Evolutionary conservation across 2,329 filamentous ascomycete species (phyloP), one percentile per base, ranked within the genome.

Genomic region (Alternaria brassicicola): DNA sequence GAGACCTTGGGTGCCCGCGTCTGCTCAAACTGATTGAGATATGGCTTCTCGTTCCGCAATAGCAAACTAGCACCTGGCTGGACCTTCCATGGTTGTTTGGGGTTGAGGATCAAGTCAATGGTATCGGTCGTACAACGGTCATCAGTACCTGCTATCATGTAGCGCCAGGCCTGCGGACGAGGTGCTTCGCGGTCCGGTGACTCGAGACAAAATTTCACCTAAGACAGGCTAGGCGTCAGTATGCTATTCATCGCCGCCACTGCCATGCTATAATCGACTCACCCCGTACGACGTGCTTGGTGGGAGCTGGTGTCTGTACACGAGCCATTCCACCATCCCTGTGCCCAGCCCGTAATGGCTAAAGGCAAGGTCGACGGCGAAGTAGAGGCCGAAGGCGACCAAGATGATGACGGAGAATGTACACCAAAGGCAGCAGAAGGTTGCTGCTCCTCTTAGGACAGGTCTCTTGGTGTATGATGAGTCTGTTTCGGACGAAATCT

Each of bases 201-300:
- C 4, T 49, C 21, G 23, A 68, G 63, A 26, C 69, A 71, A 21
- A 71, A 68, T 15, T 59, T 55, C 48, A 71, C 60, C 69, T 71
- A 42, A 3, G 4, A 2, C 6, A 33, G 3, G 21, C 8, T 25
- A 47, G 15, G 0, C 2, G 3, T 33, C 2, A 47, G 43, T 4
- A 8, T 9, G 13, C 13, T 47, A 9, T 15, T 2, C 28, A 15
- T 25, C 8, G 7, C 12, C 3, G 25, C 30, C 7, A 25, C 43
- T 35, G 9, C 21, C 19, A 10, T 47, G 5, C 21, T 12, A 12
- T 3, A 30, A 35, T 31, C 28, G 30, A 50, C 48, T 46, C 47
- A 61, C 52, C 31, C 52, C 33, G 21, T 51, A n/a, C 7, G 17
- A 23, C 28, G 15, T 21, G 45, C 15, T 52, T n/a, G 38, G 23